A percentile compares a stretch with the other conserved stretches of the same genome.
Conservation (phyloP, 1,284 basidiomycete genomes). For the Cryptococcus sp. region DNA sequence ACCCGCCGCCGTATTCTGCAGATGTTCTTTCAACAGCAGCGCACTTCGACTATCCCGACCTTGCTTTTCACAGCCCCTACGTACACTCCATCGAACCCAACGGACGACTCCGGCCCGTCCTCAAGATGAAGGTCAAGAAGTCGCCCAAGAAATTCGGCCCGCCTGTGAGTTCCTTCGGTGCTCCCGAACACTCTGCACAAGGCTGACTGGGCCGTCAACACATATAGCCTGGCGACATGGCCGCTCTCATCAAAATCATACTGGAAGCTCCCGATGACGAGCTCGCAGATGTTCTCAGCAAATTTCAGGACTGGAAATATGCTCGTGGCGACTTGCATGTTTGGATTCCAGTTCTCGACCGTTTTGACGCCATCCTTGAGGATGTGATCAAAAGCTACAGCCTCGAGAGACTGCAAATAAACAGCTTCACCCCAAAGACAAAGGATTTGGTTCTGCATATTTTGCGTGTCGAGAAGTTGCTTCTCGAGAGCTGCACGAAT, state of each 20-base stretch:
- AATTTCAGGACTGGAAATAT: constrained; percentile 70
- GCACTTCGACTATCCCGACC: too few species aligned
- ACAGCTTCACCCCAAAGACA: constrained; percentile 70
- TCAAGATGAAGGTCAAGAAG: constrained; percentile 42
- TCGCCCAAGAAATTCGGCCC: constrained; percentile 34
- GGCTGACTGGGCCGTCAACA: neutral
- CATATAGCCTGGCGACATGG: constrained; percentile 32
- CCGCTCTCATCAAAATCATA: constrained; percentile 34
- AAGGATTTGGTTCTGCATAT: constrained; percentile 78
- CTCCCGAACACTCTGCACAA: neutral
- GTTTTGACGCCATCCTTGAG: constrained; percentile 86
- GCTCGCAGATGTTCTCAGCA: constrained; percentile 22
- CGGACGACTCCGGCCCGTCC: neutral
- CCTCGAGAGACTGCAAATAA: constrained; percentile 61
- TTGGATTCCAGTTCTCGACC: constrained; percentile 93
- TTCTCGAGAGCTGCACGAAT: constrained; percentile 97
- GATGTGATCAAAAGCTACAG: constrained; percentile 74
- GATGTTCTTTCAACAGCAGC: too few species aligned
- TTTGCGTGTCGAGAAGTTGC: constrained; percentile 78
- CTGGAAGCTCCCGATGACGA: constrained; percentile 26
- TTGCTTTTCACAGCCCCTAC: too few species aligned
- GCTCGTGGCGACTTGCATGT: constrained; percentile 94
- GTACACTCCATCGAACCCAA: neutral
- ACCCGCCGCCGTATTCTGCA: too few species aligned
- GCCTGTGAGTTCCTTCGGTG: constrained; percentile 22